Conservation (phyloP, 73 alveolate species). For the Effrenium voratum region DNA sequence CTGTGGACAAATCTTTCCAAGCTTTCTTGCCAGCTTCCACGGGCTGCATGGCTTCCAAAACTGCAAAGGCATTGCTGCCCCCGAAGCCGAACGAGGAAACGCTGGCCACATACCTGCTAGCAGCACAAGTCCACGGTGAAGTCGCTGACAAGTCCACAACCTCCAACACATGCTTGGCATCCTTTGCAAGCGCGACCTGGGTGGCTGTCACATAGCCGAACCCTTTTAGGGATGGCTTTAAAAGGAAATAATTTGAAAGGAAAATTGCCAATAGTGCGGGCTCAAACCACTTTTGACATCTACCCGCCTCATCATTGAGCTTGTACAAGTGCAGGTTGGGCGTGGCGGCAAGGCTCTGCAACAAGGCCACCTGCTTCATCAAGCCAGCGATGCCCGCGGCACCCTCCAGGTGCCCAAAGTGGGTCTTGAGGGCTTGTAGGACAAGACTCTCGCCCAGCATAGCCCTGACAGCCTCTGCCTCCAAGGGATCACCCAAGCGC, state of each 20-base stretch:
- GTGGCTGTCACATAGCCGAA: no score
- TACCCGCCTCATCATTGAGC: conserved; percentile 23
- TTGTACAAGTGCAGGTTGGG: conserved; percentile 41
- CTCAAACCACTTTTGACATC: no score
- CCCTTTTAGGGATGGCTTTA: no score
- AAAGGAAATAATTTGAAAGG: no score
- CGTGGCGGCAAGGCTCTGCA: background rate
- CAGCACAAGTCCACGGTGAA: background rate
- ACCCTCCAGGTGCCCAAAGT: conserved; percentile 50
- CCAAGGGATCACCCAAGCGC: conserved; percentile 48
- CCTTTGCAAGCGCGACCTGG: background rate
- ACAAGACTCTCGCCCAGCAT: background rate
- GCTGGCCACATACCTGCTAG: background rate
- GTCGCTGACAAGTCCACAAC: background rate
- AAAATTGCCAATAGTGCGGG: no score
- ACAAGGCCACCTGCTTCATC: conserved; percentile 9
- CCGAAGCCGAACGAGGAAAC: conserved; percentile 83
- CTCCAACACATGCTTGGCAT: conserved; percentile 1
- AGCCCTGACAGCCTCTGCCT: conserved; percentile 1
- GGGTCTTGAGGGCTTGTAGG: conserved; percentile 18
- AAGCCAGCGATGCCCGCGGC: conserved; percentile 52
- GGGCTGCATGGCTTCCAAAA: background rate
- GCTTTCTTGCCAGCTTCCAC: no score
- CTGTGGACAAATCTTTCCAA: no score
- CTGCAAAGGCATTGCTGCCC: conserved; percentile 49